A percentile compares a stretch with the other conserved stretches of the same genome.
Evolutionary conservation across 2,329 filamentous ascomycete species (phyloP).

Genomic region (Phialophora verrucosa): DNA sequence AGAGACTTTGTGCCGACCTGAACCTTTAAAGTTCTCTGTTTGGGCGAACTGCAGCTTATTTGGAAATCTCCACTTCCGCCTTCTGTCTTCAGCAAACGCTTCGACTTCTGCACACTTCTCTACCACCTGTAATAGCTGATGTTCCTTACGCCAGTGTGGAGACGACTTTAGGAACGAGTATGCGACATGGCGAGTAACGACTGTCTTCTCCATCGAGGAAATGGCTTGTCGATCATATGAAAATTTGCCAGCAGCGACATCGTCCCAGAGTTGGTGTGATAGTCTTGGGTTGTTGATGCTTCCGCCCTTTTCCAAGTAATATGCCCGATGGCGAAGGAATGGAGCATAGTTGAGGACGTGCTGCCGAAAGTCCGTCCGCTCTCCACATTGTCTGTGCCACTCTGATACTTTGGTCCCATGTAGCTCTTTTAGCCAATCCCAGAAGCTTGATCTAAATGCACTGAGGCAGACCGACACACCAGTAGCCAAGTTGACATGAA

Average conservation of each 20-base stretch:
- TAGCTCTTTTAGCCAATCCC: constrained; percentile 57
- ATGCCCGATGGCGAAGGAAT: constrained; percentile 70
- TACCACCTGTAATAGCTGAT: constrained; percentile 55
- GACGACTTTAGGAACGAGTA: constrained; percentile 59
- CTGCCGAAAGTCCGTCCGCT: constrained; percentile 65
- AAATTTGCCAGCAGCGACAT: background rate
- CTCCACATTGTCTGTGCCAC: constrained; percentile 61
- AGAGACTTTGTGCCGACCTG: constrained; percentile 2
- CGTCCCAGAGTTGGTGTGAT: constrained; percentile 58
- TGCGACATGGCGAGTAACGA: constrained; percentile 73
- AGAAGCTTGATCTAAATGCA: constrained; percentile 65
- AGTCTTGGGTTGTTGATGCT: constrained; percentile 35
- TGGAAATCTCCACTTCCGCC: constrained; percentile 15
- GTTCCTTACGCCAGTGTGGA: constrained; percentile 48
- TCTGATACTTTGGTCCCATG: constrained; percentile 50
- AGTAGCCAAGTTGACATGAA: constrained; percentile 43
- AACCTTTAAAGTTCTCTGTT: constrained; percentile 5
- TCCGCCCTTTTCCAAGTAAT: constrained; percentile 54
- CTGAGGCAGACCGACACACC: constrained; percentile 54
- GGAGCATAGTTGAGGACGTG: constrained; percentile 64
- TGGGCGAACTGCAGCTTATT: constrained; percentile 13
- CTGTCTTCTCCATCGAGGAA: constrained; percentile 51
- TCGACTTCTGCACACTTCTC: constrained; percentile 52
- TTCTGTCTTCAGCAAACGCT: constrained; percentile 10
- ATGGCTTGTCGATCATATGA: background rate